A percentile compares a stretch with the other conserved stretches of the same genome.
phyloP scores from a whole-genome alignment of 2,329 filamentous ascomycete species.

The Xylariaceae sp. region DNA sequence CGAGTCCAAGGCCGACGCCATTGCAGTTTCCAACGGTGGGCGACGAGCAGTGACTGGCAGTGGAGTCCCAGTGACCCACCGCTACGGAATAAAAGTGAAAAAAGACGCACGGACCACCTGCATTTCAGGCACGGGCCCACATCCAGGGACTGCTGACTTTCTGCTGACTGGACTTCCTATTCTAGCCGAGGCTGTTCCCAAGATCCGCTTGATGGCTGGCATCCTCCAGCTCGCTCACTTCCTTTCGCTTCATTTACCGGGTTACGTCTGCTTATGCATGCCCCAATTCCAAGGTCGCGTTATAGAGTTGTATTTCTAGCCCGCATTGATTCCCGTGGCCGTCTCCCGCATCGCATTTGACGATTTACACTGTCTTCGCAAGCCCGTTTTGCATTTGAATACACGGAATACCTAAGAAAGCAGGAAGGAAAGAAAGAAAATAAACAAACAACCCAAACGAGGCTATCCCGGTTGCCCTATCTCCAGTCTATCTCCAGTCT shows the following conservation, averaged over 20 bases:
- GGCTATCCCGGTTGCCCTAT: not conserved
- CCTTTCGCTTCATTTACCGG: not conserved
- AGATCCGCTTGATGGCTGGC: not conserved
- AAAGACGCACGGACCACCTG: constrained; percentile 19
- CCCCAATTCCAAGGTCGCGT: not conserved
- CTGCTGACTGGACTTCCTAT: not conserved
- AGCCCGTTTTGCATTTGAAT: not conserved
- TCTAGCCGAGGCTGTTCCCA: not conserved
- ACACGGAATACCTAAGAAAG: too few relatives aligned
- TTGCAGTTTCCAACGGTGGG: constrained; percentile 19
- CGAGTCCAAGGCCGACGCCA: constrained; percentile 19
- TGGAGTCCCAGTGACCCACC: too few relatives aligned
- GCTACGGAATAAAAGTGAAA: too few relatives aligned
- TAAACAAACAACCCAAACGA: not conserved
- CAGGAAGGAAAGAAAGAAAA: too few relatives aligned
- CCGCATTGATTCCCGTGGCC: not conserved
- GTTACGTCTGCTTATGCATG: not conserved
- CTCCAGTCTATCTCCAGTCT: not conserved
- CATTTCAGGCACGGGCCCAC: not conserved
- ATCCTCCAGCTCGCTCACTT: not conserved
- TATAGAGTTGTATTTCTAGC: not conserved
- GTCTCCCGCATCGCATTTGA: not conserved
- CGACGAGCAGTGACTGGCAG: constrained; percentile 18
- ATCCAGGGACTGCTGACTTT: not conserved
- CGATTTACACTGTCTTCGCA: not conserved